Evolutionary conservation across 768 basidiomycete species (phyloP).

Genomic region (Boletus bicolor): DNA sequence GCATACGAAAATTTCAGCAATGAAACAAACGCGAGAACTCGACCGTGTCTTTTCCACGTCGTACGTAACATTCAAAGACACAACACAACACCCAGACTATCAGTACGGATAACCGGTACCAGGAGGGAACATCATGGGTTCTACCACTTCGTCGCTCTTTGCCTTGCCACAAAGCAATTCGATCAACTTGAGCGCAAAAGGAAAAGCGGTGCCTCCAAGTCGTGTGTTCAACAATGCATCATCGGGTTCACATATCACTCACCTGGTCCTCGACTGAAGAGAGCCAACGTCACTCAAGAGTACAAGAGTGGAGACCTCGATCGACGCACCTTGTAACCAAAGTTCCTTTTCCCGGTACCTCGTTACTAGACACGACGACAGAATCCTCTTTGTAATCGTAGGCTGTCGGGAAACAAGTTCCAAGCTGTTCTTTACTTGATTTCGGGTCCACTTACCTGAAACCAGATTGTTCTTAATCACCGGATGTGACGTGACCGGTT

Average conservation of each 20-base stretch:
- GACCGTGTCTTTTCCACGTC: conserved; percentile 17
- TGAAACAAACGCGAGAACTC: conserved; percentile 9
- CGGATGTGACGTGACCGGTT: conserved; percentile 77
- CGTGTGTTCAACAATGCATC: background rate
- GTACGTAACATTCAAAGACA: conserved; percentile 10
- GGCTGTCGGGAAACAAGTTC: conserved; percentile 35
- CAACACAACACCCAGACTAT: background rate
- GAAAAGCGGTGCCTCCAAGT: conserved; percentile 63
- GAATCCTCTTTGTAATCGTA: conserved; percentile 73
- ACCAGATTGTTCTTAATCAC: conserved; percentile 61
- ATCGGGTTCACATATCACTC: conserved; percentile 8
- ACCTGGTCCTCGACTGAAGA: conserved; percentile 70
- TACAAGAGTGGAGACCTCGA: background rate
- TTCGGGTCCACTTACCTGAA: conserved; percentile 36
- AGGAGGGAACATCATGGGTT: conserved; percentile 70
- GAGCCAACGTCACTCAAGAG: background rate
- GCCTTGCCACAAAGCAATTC: conserved; percentile 63
- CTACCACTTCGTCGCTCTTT: conserved; percentile 57
- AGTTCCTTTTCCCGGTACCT: conserved; percentile 38
- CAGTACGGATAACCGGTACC: conserved; percentile 42
- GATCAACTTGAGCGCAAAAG: conserved; percentile 74
- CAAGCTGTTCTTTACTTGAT: background rate
- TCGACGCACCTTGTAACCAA: conserved; percentile 67
- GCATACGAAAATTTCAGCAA: conserved; percentile 24
- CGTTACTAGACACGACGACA: conserved; percentile 56